Evolutionary conservation across 108 stramenopile species (phyloP), one percentile per base, ranked within the genome.

Genomic region (Epithemia pelagica): DNA sequence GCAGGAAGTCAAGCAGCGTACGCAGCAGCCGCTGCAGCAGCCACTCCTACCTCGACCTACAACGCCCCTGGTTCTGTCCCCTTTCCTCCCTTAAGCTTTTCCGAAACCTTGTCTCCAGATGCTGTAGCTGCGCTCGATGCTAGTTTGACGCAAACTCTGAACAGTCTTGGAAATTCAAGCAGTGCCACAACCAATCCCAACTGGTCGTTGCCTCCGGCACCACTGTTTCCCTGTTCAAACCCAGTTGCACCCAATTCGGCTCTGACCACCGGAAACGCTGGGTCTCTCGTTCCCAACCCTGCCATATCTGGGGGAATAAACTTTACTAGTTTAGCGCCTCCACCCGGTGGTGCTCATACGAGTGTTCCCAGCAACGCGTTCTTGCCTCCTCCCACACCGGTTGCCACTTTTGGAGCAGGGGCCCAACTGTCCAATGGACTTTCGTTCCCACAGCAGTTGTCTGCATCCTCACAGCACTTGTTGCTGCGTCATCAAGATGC

Each of bases 401-500:
- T 74, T 0, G n/a, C 55, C 29, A 52, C 32, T 7, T 52, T n/a
- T 2, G 52, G 19, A 15, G 51, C 77, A 8, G 58, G 64, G 15
- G 30, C 64, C 0, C 37, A 46, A 15, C 37, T 46, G 5, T 30
- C 32, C 0, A 57, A 59, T 54, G 30, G 59, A 1, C 53, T 25
- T 55, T 59, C 68, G 30, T 82, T 82, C 73, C 81, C 85, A 22
- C 85, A 78, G 55, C 79, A 81, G 22, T 66, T 88, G 31, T 84
- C 82, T 22, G 65, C 87, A 19, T 84, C 85, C 22, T 82, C 84
- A 0, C 87, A 92, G 62, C 82, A 87, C 64, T 72, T 87, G 20
- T 64, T 92, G 60, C 71, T 92, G n/a, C 82, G 85, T 58, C 91
- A 92, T 69, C 78, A 86, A 25, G 88, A 90, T 73, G 92, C 92